Evolutionary conservation across 2,329 filamentous ascomycete genomes (phyloP).

Genomic region (Fusarium longipes): DNA sequence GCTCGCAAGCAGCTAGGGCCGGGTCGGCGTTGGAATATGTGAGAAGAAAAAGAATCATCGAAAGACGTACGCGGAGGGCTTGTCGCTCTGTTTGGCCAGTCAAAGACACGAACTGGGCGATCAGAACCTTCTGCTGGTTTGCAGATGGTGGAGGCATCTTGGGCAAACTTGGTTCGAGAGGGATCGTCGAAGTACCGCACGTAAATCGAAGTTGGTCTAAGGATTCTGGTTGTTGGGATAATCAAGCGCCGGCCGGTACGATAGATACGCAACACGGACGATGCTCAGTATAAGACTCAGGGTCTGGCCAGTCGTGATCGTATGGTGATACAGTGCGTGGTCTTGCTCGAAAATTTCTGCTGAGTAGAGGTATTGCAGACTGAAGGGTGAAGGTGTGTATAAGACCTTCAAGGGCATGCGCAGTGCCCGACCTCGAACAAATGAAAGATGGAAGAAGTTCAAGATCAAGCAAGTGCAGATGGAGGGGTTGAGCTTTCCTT

Average conservation of each 20-base stretch:
- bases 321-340: background rate
- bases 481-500: conserved; percentile 46
- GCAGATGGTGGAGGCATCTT: conserved; percentile 53
- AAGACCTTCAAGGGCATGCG: background rate
- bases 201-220: background rate
- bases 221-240: background rate
- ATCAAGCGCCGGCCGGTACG: background rate
- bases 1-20: conserved; percentile 5
- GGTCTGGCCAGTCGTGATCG: conserved; percentile 7
- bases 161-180: conserved; percentile 4
- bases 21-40: conserved; percentile 8
- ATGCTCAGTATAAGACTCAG: conserved; percentile 3
- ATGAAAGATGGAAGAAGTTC: conserved; percentile 11
- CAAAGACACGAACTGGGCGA: conserved; percentile 56
- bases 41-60: conserved; percentile 1
- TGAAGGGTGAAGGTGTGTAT: background rate
- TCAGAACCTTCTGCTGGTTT: conserved; percentile 55
- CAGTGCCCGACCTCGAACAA: conserved; percentile 18
- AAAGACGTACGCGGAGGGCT: conserved; percentile 57
- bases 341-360: background rate
- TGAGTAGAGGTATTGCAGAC: background rate
- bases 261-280: conserved; percentile 8
- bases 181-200: background rate
- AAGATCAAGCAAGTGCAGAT: conserved; percentile 28
- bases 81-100: conserved; percentile 59